Percentiles rank a stretch among this genome's conserved stretches.
Conservation (phyloP, 164 flowering plant species). For the Nelumbo lutea region DNA sequence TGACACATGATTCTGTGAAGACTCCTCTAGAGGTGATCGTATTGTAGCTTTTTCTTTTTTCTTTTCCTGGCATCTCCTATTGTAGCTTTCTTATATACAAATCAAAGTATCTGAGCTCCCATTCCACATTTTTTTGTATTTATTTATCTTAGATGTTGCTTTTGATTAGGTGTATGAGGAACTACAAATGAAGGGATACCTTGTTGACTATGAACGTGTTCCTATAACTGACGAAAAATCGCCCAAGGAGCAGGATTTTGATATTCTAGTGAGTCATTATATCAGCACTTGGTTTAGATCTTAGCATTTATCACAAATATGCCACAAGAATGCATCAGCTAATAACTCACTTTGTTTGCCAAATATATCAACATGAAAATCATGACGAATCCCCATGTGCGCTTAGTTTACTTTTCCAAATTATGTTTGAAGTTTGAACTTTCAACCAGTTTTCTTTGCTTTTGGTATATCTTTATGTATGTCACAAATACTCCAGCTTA, state of each 20-base stretch:
- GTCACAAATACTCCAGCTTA: too few relatives aligned
- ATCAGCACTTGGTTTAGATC: background rate
- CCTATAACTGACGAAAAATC: constrained; percentile 95
- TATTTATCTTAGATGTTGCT: background rate
- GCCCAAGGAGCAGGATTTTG: constrained; percentile 93
- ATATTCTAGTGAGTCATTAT: constrained; percentile 60
- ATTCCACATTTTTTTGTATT: background rate
- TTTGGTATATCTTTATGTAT: too few relatives aligned
- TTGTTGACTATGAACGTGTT: constrained; percentile 89
- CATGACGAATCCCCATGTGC: background rate
- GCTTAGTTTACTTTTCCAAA: too few relatives aligned
- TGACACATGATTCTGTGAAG: constrained; percentile 68
- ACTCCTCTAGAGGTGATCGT: constrained; percentile 76
- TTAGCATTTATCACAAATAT: background rate
- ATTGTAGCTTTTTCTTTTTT: background rate
- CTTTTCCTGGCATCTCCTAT: too few relatives aligned
- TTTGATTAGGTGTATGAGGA: constrained; percentile 68
- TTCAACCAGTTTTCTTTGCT: too few relatives aligned
- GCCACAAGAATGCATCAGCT: background rate
- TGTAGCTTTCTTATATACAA: background rate
- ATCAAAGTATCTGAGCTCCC: background rate
- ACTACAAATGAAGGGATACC: constrained; percentile 64
- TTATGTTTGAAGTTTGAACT: too few relatives aligned
- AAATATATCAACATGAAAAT: background rate
- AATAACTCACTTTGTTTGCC: background rate